Percentiles rank a stretch among this genome's conserved stretches.
Evolutionary conservation across 768 basidiomycete genomes (phyloP).

Genomic region (Cyathus striatus): DNA sequence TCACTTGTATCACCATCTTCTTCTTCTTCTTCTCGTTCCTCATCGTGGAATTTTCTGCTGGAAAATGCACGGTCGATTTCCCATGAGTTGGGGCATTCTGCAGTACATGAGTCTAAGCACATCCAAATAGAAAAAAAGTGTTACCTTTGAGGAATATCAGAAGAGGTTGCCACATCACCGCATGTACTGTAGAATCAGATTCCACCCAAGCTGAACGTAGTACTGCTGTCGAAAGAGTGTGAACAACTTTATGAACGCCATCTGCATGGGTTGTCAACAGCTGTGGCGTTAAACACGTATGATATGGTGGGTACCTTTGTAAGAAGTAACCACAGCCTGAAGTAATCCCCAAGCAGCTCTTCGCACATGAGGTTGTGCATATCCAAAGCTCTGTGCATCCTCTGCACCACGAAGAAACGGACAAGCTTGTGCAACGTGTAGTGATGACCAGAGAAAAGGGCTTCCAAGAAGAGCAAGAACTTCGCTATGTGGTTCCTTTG

Average conservation of each 20-base stretch:
- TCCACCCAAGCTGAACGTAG: slow-evolving; percentile 71
- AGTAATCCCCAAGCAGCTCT: slow-evolving; percentile 64
- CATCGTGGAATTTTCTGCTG: slow-evolving; percentile 26
- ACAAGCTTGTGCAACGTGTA: slow-evolving; percentile 37
- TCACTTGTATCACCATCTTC: slow-evolving; percentile 29
- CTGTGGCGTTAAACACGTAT: background rate
- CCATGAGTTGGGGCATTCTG: slow-evolving; percentile 71
- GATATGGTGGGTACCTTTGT: slow-evolving; percentile 36
- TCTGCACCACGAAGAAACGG: slow-evolving; percentile 24
- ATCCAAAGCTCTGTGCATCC: slow-evolving; percentile 47
- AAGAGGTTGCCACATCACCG: slow-evolving; percentile 64
- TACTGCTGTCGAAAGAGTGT: slow-evolving; percentile 48
- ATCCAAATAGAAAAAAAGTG: background rate
- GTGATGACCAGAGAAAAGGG: slow-evolving; percentile 54
- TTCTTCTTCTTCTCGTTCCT: slow-evolving; percentile 26
- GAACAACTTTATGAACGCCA: slow-evolving; percentile 25
- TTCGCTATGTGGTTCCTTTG: slow-evolving; percentile 18
- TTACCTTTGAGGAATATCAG: slow-evolving; percentile 72
- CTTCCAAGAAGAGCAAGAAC: slow-evolving; percentile 39
- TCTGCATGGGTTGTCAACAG: slow-evolving; percentile 8
- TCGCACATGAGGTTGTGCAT: slow-evolving; percentile 66
- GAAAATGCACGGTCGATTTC: slow-evolving; percentile 29
- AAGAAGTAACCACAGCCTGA: slow-evolving; percentile 34
- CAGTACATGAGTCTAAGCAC: background rate
- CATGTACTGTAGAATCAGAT: slow-evolving; percentile 62